Evolutionary conservation across 148 eudicot species (phyloP).

Genomic region (Beta vulgaris): DNA sequence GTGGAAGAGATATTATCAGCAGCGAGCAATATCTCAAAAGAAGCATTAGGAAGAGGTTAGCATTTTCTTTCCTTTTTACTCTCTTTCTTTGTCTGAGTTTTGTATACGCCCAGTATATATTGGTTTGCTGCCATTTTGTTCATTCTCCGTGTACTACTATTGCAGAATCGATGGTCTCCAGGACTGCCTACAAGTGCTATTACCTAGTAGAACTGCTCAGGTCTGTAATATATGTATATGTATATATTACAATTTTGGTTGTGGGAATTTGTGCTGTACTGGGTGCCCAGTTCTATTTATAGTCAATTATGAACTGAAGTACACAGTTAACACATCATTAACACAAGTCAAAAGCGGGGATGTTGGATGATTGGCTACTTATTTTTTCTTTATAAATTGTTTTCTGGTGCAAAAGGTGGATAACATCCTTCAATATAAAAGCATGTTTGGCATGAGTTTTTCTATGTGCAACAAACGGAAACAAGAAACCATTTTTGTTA

Average conservation of each 20-base stretch:
- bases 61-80: neutral
- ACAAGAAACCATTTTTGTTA: too few species aligned
- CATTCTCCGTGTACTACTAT: constrained; percentile 5
- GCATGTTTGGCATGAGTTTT: too few species aligned
- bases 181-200: constrained; percentile 64
- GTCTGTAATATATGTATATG: constrained; percentile 43
- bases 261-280: too few species aligned
- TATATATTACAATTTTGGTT: too few species aligned
- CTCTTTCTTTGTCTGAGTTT: neutral
- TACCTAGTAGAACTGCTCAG: constrained; percentile 95
- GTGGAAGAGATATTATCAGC: constrained; percentile 66
- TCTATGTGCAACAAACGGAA: too few species aligned
- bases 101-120: constrained; percentile 1
- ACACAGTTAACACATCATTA: neutral
- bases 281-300: neutral
- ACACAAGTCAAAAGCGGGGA: neutral
- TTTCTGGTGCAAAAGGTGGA: neutral
- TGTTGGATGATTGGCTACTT: neutral
- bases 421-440: neutral
- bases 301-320: neutral
- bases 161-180: constrained; percentile 79
- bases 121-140: constrained; percentile 10
- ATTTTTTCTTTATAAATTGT: neutral
- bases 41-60: constrained; percentile 70
- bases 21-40: constrained; percentile 61